Evolutionary conservation across 2,329 filamentous ascomycete genomes (phyloP).

Genomic region (Colletotrichum sp.): DNA sequence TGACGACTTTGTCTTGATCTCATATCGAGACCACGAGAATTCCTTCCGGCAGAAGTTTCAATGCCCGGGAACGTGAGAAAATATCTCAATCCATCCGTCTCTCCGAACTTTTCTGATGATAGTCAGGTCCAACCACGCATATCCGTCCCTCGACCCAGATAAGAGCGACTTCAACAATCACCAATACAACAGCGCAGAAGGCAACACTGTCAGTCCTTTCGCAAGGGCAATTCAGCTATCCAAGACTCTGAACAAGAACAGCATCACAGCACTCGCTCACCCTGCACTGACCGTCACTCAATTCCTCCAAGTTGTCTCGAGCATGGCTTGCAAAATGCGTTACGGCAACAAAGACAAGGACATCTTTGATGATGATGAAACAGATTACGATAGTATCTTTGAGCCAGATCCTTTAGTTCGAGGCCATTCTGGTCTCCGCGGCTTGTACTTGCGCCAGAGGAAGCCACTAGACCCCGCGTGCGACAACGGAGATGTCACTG

Average conservation of each 20-base stretch:
- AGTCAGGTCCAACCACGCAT: not conserved
- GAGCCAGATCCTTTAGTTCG: not conserved
- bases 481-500: not conserved
- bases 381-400: not conserved
- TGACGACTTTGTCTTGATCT: not conserved
- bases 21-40: not conserved
- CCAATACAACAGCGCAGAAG: not conserved
- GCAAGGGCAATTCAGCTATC: not conserved
- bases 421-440: not conserved
- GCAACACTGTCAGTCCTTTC: not conserved
- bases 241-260: not conserved
- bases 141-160: not conserved
- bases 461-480: not conserved
- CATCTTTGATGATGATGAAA: not conserved
- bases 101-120: not conserved
- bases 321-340: not conserved
- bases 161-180: not conserved
- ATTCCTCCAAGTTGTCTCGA: not conserved
- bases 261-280: not conserved
- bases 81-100: not conserved
- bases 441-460: not conserved
- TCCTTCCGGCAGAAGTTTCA: not conserved
- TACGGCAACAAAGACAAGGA: not conserved
- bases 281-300: not conserved
- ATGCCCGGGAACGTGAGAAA: not conserved